Base-by-base conservation (phyloP, 768 basidiomycete genomes). In the Hypsizygus marmoreus region DNA sequence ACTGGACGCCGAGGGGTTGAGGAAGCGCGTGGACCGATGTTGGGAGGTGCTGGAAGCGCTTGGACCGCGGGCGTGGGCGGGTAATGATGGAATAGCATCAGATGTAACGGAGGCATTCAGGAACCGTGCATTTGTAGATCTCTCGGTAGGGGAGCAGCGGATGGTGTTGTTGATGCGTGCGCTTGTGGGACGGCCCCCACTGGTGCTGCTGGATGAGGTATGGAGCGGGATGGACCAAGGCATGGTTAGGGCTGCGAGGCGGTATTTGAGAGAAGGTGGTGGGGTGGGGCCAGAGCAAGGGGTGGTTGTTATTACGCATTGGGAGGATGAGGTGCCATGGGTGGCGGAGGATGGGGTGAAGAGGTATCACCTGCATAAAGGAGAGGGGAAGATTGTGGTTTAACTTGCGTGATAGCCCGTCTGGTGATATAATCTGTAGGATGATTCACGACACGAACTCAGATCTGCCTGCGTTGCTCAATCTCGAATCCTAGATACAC, bases 251-350 rank as follows among this genome's bases (percentile, higher is more conserved):
- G 77, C 78, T 28, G 88, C 83, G 31, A 71, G 79, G 51, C 55
- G 53, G 31, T 90, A 91, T 58, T 60, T 99, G 33, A 71, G 84
- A 14, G 73, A 57, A 17, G 64, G 57, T n/a, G 70, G 67, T 1
- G 81, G 78, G 0, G 59, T 86, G 17, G 69, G 68, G 16, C 54
- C 64, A 9, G 68, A 76, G 32, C 92, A 97, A 68, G 86, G 85
- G 2, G 86, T 92, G 17, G 75, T 97, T 1, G 85, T 91, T 3
- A 80, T 98, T 44, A 91, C 86, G 29, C 94, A 95, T 68, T 92
- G 91, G 83, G 88, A 91, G 52, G 87, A 88, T 28, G 94, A 97
- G 66, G 82, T 94, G 13, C 94, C 94, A 2, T 95, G 92, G 91
- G 72, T 67, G 1, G 60, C 54, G 0, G 72, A 70, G 11, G 82